These are phyloP conservation scores for Ceratocystis destructans DNA, from an alignment of 2,329 filamentous ascomycete genomes.

Conservation along the genomic window DNA sequence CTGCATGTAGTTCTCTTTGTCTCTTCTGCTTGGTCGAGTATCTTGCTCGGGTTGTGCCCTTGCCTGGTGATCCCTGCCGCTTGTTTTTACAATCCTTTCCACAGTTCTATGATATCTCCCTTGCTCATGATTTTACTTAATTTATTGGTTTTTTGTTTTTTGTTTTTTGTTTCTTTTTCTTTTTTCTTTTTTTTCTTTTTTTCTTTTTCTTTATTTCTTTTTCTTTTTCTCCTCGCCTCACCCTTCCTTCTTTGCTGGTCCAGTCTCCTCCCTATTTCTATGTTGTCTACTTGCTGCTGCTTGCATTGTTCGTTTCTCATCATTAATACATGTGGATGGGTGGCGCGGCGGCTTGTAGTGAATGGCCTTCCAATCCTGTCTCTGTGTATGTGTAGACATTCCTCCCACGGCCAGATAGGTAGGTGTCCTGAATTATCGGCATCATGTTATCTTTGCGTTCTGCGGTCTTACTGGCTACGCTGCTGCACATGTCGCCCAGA, in stretches of 20 bases:
- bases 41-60: background rate
- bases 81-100: background rate
- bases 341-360: too few relatives aligned
- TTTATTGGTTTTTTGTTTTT: background rate
- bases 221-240: background rate
- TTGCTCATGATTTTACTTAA: background rate
- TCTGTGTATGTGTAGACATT: too few relatives aligned
- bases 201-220: background rate
- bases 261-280: background rate
- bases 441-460: too few relatives aligned
- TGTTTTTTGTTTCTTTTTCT: background rate
- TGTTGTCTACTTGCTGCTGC: background rate
- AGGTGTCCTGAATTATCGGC: too few relatives aligned
- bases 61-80: conserved; percentile 1
- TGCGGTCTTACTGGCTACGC: too few relatives aligned
- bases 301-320: background rate
- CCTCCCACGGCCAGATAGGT: too few relatives aligned
- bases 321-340: too few relatives aligned
- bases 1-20: background rate
- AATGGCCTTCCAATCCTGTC: too few relatives aligned
- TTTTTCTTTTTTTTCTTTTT: too few relatives aligned
- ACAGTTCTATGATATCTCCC: background rate
- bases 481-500: too few relatives aligned
- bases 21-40: background rate
- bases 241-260: background rate